phyloP scores from a whole-genome alignment of 2,329 filamentous ascomycete genomes.

The Penicillium corylophilum region DNA sequence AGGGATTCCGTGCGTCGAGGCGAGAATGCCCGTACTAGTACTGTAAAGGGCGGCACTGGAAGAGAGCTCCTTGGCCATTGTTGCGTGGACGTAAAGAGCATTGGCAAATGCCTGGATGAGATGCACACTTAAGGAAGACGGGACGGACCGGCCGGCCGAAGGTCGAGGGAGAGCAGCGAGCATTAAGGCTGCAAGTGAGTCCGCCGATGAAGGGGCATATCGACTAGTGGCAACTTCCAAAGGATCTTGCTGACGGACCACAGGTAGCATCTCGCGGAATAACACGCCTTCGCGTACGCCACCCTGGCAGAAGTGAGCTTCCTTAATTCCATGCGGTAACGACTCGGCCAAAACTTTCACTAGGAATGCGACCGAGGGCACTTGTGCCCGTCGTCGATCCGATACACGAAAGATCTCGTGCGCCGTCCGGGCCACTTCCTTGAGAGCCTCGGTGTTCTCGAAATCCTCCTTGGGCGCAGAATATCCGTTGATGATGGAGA shows the following conservation, averaged over 20 bases:
- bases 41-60: conserved; percentile 32
- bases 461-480: conserved; percentile 49
- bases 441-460: conserved; percentile 26
- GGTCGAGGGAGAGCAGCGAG: conserved; percentile 46
- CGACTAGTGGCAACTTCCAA: conserved; percentile 60
- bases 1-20: conserved; percentile 35
- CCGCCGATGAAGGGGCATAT: conserved; percentile 49
- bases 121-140: conserved; percentile 25
- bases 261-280: conserved; percentile 60
- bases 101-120: conserved; percentile 34
- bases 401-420: conserved; percentile 67
- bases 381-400: conserved; percentile 72
- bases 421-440: conserved; percentile 28
- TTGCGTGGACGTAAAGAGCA: conserved; percentile 33
- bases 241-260: conserved; percentile 64
- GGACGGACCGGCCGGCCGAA: conserved; percentile 20
- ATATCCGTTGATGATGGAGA: conserved; percentile 78
- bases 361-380: conserved; percentile 77
- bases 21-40: conserved; percentile 34
- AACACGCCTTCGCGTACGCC: conserved; percentile 83
- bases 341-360: conserved; percentile 68
- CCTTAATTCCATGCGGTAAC: conserved; percentile 64
- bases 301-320: conserved; percentile 78
- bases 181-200: conserved; percentile 50
- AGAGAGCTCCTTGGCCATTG: conserved; percentile 34